Evolutionary conservation across 2,329 filamentous ascomycete genomes (phyloP), one percentile per base, ranked within the genome.

Genomic region (Cucurbitaria berberidis): DNA sequence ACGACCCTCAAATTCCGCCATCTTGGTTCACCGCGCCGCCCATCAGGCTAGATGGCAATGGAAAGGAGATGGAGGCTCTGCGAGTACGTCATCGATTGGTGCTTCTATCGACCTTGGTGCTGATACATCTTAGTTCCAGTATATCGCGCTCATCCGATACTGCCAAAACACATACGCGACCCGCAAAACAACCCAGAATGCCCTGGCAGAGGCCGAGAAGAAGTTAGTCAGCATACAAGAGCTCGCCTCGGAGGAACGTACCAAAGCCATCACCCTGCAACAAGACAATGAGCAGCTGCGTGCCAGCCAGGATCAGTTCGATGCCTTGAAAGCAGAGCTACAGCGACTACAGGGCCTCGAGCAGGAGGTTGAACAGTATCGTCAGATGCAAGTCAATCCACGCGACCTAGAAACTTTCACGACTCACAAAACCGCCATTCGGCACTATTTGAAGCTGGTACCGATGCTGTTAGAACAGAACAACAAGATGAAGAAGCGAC

Each of bases 21-120:
- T 56, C 63, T 6, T 81, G 76, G 70, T 77, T 82, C 47, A 63
- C 64, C 34, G 71, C 75, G 27, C 80, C 80, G n/a, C 79, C 80
- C 0, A 64, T 74, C n/a, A 68, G 67, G 48, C 69, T 82, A 2
- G 73, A 75, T 35, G 64, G 60, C 9, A 55, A 60, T 7, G 69
- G 66, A 7, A 65, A 70, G 5, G 76, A 69, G 10, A 76, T 76
- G 68, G 76, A 78, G 52, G 79, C 77, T 35, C 43, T 81, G 22
- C 68, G 77, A 22, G 80, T 80, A 66, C 22, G 54, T 48, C 19
- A 11, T 9, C 3, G 7, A 26, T 5, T 2, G 8, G 66, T 22
- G n/a, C 2, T 18, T 1, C 11, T 1, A 7, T n/a, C 2, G 30
- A 36, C 0, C 24, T 18, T 2, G 4, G 2, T 38, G 43, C 59